phyloP scores from a whole-genome alignment of 495 filamentous ascomycete species.

The Friedmanniomyces endolithicus region DNA sequence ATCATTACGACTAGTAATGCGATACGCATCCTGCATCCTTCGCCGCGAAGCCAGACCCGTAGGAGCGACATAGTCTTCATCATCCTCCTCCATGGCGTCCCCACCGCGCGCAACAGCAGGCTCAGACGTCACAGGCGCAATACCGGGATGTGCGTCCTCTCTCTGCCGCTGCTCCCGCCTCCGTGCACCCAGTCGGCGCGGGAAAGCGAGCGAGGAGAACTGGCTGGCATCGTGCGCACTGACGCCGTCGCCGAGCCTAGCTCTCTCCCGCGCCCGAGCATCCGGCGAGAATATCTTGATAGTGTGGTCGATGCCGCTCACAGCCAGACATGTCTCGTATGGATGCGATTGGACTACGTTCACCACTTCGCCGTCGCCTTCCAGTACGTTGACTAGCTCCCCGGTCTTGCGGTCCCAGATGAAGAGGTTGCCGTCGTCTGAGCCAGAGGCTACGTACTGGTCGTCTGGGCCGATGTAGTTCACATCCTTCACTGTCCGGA shows the following conservation, averaged over 20 bases:
- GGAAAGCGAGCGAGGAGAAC: conserved; percentile 30
- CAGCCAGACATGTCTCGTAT: conserved; percentile 58
- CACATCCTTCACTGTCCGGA: conserved; percentile 63
- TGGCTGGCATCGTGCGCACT: conserved; percentile 24
- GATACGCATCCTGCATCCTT: conserved; percentile 48
- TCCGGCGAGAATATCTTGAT: conserved; percentile 68
- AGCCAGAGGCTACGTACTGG: conserved; percentile 63
- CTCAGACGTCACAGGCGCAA: conserved; percentile 5
- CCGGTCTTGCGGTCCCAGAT: conserved; percentile 57
- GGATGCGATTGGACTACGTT: conserved; percentile 67
- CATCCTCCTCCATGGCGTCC: conserved; percentile 2
- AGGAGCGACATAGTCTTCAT: conserved; percentile 18
- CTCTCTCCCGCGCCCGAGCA: conserved; percentile 43
- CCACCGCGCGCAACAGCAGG: background rate
- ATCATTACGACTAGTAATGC: conserved; percentile 56
- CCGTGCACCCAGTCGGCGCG: conserved; percentile 4
- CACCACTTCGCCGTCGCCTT: conserved; percentile 61
- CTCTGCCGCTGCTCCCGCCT: background rate
- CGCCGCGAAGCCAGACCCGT: conserved; percentile 44
- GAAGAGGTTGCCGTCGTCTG: conserved; percentile 57
- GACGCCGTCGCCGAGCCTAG: conserved; percentile 45
- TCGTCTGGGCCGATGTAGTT: conserved; percentile 62
- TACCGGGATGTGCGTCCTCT: background rate
- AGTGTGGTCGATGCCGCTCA: conserved; percentile 61
- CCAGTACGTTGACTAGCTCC: conserved; percentile 53